Conservation (phyloP, 768 basidiomycete species). For the Rhizopogon sp. region DNA sequence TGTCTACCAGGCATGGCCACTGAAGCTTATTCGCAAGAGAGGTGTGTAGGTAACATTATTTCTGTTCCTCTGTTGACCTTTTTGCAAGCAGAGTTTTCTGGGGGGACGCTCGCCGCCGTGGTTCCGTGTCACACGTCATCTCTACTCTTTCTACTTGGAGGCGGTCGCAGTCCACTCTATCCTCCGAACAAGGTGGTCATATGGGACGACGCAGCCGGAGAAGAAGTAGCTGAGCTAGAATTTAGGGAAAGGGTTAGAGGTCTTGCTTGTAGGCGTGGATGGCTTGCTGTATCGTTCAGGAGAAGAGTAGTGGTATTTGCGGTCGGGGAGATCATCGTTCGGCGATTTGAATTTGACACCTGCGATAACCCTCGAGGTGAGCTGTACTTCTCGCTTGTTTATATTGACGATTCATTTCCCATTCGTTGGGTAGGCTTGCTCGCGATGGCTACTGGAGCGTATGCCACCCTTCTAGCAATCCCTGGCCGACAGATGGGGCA, state of each 20-base stretch:
- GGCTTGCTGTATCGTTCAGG: conserved; percentile 79
- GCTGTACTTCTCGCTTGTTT: conserved; percentile 12
- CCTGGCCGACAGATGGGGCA: conserved; percentile 86
- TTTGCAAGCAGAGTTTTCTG: conserved; percentile 56
- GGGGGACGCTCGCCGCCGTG: conserved; percentile 73
- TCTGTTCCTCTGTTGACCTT: conserved; percentile 5
- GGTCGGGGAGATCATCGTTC: conserved; percentile 54
- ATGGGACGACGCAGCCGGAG: conserved; percentile 78
- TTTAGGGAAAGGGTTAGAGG: conserved; percentile 83
- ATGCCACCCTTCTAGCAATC: conserved; percentile 79
- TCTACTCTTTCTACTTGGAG: conserved; percentile 81
- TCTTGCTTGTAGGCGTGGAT: conserved; percentile 73
- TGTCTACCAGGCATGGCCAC: conserved; percentile 71
- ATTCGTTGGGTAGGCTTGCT: conserved; percentile 55
- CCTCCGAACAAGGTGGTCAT: conserved; percentile 89
- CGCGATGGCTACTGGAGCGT: conserved; percentile 71
- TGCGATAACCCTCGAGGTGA: conserved; percentile 81
- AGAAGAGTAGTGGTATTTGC: conserved; percentile 77
- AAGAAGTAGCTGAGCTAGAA: conserved; percentile 83
- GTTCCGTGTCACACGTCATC: conserved; percentile 80
- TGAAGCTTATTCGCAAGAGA: conserved; percentile 75
- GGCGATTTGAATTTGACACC: conserved; percentile 81
- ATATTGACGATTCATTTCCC: conserved; percentile 1
- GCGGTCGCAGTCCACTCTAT: conserved; percentile 83
- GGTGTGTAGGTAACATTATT: conserved; percentile 40